These are phyloP conservation scores for Poteriospumella lacustris DNA, from an alignment of 108 stramenopile species.

Conservation along the genomic window DNA sequence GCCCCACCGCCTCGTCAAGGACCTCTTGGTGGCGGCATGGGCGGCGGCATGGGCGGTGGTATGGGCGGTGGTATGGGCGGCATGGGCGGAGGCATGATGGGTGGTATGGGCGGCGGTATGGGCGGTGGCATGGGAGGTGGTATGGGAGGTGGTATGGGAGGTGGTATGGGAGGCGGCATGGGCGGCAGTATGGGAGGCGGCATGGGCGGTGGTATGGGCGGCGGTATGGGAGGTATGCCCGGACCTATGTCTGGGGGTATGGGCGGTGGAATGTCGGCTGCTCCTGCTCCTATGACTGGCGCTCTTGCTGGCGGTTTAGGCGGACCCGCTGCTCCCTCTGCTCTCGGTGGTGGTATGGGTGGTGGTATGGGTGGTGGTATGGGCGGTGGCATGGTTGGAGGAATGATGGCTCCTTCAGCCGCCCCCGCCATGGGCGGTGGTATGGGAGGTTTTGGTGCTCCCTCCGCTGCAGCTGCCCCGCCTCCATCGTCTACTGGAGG, in stretches of 20 bases:
- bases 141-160: not conserved
- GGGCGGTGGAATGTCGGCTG: not conserved
- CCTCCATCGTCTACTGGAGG: not conserved
- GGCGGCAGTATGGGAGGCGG: not conserved
- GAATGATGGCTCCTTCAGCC: not conserved
- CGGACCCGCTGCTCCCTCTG: not conserved
- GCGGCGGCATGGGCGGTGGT: not conserved
- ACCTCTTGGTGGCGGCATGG: not conserved
- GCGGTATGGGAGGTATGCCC: not conserved
- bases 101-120: not conserved
- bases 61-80: not conserved
- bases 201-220: not conserved
- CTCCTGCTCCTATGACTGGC: not conserved
- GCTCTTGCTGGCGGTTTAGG: not conserved
- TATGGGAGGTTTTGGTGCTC: not conserved
- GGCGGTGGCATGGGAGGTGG: not conserved
- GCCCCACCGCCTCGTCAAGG: not conserved
- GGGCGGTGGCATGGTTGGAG: not conserved
- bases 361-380: not conserved
- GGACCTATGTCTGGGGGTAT: not conserved
- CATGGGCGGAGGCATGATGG: not conserved
- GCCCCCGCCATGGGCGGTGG: not conserved
- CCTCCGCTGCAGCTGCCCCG: not conserved
- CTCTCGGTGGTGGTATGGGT: not conserved
- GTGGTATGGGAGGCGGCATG: not conserved